Evolutionary conservation across 2,329 filamentous ascomycete genomes (phyloP), one percentile per base, ranked within the genome.

Genomic region (Penicillium sp.): DNA sequence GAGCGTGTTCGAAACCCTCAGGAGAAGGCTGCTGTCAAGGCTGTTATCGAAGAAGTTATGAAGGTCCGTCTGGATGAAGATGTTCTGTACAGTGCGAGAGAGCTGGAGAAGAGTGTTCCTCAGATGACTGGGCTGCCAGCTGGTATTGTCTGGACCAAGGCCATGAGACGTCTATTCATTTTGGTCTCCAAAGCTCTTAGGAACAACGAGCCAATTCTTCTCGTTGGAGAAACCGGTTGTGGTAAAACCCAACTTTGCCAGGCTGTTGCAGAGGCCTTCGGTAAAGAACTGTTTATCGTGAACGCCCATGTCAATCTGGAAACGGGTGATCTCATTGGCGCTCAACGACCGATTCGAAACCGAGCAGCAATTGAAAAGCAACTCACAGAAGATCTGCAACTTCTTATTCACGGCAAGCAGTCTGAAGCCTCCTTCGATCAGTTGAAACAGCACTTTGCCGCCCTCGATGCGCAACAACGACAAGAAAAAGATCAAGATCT

Each of bases 241-340:
- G 93, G 95, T 53, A 99, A 99, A 74, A 99, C 93, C 0, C 96
- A 92, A 2, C 88, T 98, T 6, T 95, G 89, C 59, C 93, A 99
- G 67, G 80, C 95, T 65, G 79, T 97, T 46, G 90, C 93, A 3
- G 87, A 95, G 63, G 86, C 88, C 3, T 79, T 89, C 54, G 76
- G 78, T 13, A 89, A 86, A 61, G 77, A 88, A 55, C 75, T 99
- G 33, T 84, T 91, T 58, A 93, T 92, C 59, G 86, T 98, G 63
- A 99, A 98, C 66, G 93, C 95, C 2, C 95, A 99, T 70, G 92
- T 97, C 60, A 99, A 98, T 58, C 91, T 93, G 0, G 95, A 99
- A 68, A 97, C 95, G 0, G 92, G 93, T 13, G 93, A 99, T 69
- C 78, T 99, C 9, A 97, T 99, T 57, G 93, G 93, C 56, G 93